A percentile compares a stretch with the other conserved stretches of the same genome.
Evolutionary conservation across 306 rosid species (phyloP).

Genomic region (Vigna trinervia): DNA sequence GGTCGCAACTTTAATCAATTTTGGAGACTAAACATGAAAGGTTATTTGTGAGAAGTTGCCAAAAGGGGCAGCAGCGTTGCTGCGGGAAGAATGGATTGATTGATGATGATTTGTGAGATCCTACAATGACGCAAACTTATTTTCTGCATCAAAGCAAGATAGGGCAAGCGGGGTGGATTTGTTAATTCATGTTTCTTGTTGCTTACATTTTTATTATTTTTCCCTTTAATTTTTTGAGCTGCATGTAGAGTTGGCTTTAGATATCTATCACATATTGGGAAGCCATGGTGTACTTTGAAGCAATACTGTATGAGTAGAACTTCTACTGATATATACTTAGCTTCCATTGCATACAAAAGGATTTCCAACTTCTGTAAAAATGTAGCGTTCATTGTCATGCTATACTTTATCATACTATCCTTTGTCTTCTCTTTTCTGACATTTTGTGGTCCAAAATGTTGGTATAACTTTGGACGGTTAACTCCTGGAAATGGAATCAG

Average conservation of each 20-base stretch:
- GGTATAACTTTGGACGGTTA: constrained; percentile 11
- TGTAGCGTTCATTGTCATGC: constrained; percentile 36
- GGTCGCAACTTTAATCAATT: constrained; percentile 33
- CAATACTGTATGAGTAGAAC: constrained; percentile 47
- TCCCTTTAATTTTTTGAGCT: constrained; percentile 38
- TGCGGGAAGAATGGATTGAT: constrained; percentile 40
- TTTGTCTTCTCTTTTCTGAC: constrained; percentile 31
- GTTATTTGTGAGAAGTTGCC: constrained; percentile 34
- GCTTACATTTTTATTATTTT: constrained; percentile 56
- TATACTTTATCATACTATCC: constrained; percentile 2
- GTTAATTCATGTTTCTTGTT: constrained; percentile 70
- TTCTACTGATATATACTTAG: constrained; percentile 40
- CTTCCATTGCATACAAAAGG: constrained; percentile 48
- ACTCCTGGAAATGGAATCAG: background rate
- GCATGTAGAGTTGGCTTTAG: constrained; percentile 72
- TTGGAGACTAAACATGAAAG: constrained; percentile 44
- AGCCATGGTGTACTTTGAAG: constrained; percentile 53
- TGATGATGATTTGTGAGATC: constrained; percentile 45
- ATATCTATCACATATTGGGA: constrained; percentile 61
- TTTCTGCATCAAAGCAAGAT: constrained; percentile 41
- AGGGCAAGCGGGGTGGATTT: constrained; percentile 58
- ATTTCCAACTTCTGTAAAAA: constrained; percentile 51
- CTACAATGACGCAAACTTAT: constrained; percentile 38
- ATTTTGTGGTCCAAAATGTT: background rate
- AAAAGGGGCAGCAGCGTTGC: constrained; percentile 31